A percentile compares a stretch with the other conserved stretches of the same genome.
These are phyloP conservation scores for Chytriomyces hyalinus DNA, from an alignment of 192 early-diverging fungal genomes.

Conservation along the genomic window DNA sequence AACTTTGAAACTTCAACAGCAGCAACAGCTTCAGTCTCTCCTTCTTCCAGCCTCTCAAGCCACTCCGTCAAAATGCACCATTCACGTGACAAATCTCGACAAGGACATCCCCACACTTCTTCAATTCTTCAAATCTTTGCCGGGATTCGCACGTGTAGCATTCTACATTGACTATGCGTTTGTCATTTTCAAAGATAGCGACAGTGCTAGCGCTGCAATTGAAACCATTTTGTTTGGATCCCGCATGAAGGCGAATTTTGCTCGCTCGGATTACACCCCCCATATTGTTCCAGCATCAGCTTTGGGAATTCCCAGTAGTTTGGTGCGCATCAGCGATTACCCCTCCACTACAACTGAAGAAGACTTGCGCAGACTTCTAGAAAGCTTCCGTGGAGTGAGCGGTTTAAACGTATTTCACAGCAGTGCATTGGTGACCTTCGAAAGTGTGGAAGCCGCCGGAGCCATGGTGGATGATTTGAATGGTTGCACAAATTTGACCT, in stretches of 20 bases:
- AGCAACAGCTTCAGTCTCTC: slow-evolving; percentile 18
- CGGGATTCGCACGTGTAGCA: slow-evolving; percentile 51
- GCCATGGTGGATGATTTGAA: slow-evolving; percentile 50
- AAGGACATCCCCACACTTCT: slow-evolving; percentile 42
- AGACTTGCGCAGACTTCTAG: slow-evolving; percentile 46
- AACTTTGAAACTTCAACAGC: slow-evolving; percentile 13
- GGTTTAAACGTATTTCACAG: slow-evolving; percentile 53
- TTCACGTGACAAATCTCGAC: slow-evolving; percentile 58
- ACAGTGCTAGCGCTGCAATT: slow-evolving; percentile 47
- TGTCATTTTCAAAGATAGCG: slow-evolving; percentile 49
- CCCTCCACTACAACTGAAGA: slow-evolving; percentile 47
- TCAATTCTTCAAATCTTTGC: slow-evolving; percentile 43
- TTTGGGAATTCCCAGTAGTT: slow-evolving; percentile 45
- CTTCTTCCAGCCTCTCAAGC: slow-evolving; percentile 1
- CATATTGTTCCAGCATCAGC: slow-evolving; percentile 44
- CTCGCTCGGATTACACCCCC: slow-evolving; percentile 56
- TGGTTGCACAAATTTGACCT: slow-evolving; percentile 51
- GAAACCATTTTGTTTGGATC: slow-evolving; percentile 58
- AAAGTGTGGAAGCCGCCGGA: slow-evolving; percentile 34
- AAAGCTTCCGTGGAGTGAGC: slow-evolving; percentile 45
- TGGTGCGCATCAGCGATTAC: slow-evolving; percentile 55
- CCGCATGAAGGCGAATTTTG: slow-evolving; percentile 56
- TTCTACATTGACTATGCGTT: slow-evolving; percentile 63
- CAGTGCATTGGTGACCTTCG: slow-evolving; percentile 51
- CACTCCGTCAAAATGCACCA: slow-evolving; percentile 51